These are phyloP conservation scores for Isoetes taiwanensis DNA, from an alignment of 75 land plant species.

Conservation along the genomic window DNA sequence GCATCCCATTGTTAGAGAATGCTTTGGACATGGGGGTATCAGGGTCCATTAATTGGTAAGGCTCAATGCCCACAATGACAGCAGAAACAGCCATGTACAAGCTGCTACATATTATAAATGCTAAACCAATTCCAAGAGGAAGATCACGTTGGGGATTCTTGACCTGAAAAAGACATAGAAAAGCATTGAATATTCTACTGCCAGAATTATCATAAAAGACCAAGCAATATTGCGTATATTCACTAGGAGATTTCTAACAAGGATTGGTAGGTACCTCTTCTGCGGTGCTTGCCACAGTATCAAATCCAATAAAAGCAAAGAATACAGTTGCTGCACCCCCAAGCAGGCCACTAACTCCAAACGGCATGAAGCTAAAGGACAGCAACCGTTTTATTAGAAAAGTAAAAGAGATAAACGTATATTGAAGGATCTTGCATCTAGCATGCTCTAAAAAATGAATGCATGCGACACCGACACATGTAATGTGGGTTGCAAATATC, in stretches of 20 bases:
- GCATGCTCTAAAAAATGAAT: too few species aligned
- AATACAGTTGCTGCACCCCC: conserved; percentile 97
- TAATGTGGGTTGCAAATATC: too few species aligned
- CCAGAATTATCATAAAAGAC: too few species aligned
- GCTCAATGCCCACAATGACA: conserved; percentile 88
- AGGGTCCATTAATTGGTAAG: conserved; percentile 74
- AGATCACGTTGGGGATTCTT: conserved; percentile 91
- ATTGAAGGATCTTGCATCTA: too few species aligned
- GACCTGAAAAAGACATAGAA: conserved; percentile 38
- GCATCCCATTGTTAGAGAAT: conserved; percentile 67
- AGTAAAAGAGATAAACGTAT: not conserved
- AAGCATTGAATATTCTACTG: too few species aligned
- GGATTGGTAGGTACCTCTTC: conserved; percentile 51
- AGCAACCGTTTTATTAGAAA: not conserved
- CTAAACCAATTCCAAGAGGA: conserved; percentile 71
- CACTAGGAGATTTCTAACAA: not conserved
- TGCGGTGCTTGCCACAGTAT: conserved; percentile 92
- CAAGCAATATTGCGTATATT: not conserved
- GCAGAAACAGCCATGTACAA: conserved; percentile 87
- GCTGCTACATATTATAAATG: conserved; percentile 61
- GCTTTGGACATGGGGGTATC: conserved; percentile 97
- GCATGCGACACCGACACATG: too few species aligned
- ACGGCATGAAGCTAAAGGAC: conserved; percentile 73
- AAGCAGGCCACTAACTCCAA: conserved; percentile 87
- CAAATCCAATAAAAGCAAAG: conserved; percentile 96